Base-by-base conservation (phyloP, 371 early-diverging fungal species). In the Actinomortierella wolfii region DNA sequence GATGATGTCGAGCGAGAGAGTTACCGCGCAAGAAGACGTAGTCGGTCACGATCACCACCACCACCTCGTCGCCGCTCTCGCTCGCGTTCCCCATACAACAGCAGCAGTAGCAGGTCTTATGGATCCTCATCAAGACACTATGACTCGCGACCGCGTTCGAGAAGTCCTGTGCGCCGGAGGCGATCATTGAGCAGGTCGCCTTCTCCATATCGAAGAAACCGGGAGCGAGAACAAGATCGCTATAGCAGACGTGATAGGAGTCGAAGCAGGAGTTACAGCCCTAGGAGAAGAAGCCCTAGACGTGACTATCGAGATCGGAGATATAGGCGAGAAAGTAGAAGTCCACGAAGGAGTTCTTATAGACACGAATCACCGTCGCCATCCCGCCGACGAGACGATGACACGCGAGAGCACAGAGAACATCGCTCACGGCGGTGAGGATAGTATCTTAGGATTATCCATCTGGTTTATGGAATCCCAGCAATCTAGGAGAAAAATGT, bases 231-330 rank as follows among this genome's bases (percentile, higher is more conserved):
- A 25, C 40, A 44, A 55, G 21, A 50, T 50, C 50, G 25, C 1
- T 28, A 9, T 23, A n/a, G 9, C 50, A 47, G 29, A 17, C 25
- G 18, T 21, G 44, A 45, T 26, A 49, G 66, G 15, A 45, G 60
- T 48, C 60, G 60, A 14, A 47, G 48, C 46, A 59, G n/a, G 18
- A 26, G 51, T 29, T 56, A 44, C 6, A 51, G 54, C 18, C 42
- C 41, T 7, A 25, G 59, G 24, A 54, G 59, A 13, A 53, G 65
- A 21, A 65, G 66, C 40, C 59, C 59, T n/a, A 40, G 61, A 48
- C 59, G 47, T 13, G 15, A 49, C 43, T 53, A 57, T 23, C 59
- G 47, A 21, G 8, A 47, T 20, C 11, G 21, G 24, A 51, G 56
- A 17, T 58, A 59, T 3, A 47, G 59, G 49, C 13, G 49, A 49